Percentiles rank a stretch among this genome's conserved stretches.
phyloP scores from a whole-genome alignment of 2,329 filamentous ascomycete genomes.

The Akanthomyces muscarius region DNA sequence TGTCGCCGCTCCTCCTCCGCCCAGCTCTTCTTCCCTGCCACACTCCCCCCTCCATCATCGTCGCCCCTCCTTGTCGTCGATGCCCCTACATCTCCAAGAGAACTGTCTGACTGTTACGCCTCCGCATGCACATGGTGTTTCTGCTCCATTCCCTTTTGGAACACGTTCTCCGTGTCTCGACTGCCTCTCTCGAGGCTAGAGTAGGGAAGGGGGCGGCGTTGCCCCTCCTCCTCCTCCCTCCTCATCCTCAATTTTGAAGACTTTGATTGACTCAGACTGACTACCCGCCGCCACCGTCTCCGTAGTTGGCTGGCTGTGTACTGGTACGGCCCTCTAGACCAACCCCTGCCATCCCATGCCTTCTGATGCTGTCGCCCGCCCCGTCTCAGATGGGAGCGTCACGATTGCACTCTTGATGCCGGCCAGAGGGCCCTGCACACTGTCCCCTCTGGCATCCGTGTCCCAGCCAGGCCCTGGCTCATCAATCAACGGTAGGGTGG shows the following conservation, averaged over 20 bases:
- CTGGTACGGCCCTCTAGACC: neutral
- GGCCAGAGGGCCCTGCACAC: constrained; percentile 11
- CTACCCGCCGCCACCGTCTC: constrained; percentile 2
- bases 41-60: neutral
- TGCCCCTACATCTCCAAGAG: constrained; percentile 8
- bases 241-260: neutral
- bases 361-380: neutral
- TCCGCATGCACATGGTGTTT: constrained; percentile 16
- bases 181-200: neutral
- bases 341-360: constrained; percentile 6
- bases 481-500: constrained; percentile 6
- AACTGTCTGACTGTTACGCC: constrained; percentile 15
- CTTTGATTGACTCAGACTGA: constrained; percentile 7
- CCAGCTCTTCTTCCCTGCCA: neutral
- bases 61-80: constrained; percentile 4
- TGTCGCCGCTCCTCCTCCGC: neutral
- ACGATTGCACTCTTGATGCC: constrained; percentile 14
- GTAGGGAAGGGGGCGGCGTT: neutral
- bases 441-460: constrained; percentile 14
- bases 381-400: constrained; percentile 15
- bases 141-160: constrained; percentile 14
- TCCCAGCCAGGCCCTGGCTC: constrained; percentile 3
- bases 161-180: constrained; percentile 9
- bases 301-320: neutral
- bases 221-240: neutral